Evolutionary conservation across 352 stramenopile genomes (phyloP), one percentile per base, ranked within the genome.

Genomic region (Peronospora destructor): DNA sequence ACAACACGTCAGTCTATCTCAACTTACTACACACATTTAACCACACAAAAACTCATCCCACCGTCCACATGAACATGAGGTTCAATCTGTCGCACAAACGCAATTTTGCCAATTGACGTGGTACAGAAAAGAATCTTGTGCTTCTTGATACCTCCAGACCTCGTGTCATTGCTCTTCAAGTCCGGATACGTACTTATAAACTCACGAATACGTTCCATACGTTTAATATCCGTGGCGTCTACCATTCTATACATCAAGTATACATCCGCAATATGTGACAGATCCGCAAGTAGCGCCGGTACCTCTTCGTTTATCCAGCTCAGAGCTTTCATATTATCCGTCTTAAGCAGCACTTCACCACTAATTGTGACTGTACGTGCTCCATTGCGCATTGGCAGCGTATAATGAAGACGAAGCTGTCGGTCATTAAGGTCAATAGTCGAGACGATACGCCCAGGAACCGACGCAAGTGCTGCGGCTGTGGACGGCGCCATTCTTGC

Each of bases 21-120:
- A 19, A 9, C 13, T 37, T 19, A 17, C 3, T 37, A 11, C 6
- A 19, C 33, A 19, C 33, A 37, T 37, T 10, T 0, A 21, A 21
- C 16, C 8, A 1, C 10, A 28, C 36, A 26, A 17, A 17, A 23
- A 13, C 26, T 19, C 16, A 6, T 4, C 40, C 29, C 21, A 93
- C 83, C 77, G 83, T 93, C 83, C 6, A 91, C 61, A 46, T 88
- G 80, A 35, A 91, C 54, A 25, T 88, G 76, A 36, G 83, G 83
- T 60, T 93, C 83, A 47, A 93, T 71, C 64, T 93, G 83, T n/a
- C 83, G 80, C 53, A 93, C 80, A 40, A 93, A 88, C 13, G 83
- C 83, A 49, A 91, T 75, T 28, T 90, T 87, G 49, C 83, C 83
- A 43, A 88, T 63, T 19, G 49, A 53, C 9, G 80, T 88, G 29